These are phyloP conservation scores for Chondrus crispus DNA, from an alignment of 23 red algal species.

Conservation along the genomic window DNA sequence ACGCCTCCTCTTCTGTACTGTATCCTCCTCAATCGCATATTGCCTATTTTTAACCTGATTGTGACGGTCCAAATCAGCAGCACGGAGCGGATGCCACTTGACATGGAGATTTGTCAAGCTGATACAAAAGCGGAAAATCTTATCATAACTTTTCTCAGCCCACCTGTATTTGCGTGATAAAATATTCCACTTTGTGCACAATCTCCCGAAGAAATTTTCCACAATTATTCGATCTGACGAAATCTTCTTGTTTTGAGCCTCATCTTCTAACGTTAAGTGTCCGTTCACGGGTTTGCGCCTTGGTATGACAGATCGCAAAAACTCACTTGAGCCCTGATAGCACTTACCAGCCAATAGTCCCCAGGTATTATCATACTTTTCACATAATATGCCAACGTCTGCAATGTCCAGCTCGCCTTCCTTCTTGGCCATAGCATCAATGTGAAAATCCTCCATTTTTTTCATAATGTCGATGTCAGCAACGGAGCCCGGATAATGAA, in stretches of 20 bases:
- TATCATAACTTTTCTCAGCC: not conserved
- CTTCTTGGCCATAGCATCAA: too few species aligned
- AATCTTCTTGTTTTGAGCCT: not conserved
- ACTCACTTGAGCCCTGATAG: not conserved
- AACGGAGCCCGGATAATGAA: not conserved
- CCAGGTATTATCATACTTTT: not conserved
- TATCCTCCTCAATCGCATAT: too few species aligned
- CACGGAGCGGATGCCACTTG: not conserved
- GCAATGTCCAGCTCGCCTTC: not conserved
- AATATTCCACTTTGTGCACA: not conserved
- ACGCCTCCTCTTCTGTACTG: too few species aligned
- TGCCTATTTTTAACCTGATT: too few species aligned
- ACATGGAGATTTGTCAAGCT: not conserved
- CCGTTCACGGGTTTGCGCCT: not conserved
- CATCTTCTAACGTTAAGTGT: not conserved
- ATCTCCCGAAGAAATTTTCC: not conserved
- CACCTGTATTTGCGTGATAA: not conserved
- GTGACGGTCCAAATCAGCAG: not conserved
- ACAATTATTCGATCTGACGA: conserved; percentile 25
- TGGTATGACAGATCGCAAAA: not conserved
- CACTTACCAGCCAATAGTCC: not conserved
- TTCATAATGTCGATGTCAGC: not conserved
- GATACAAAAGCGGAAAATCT: not conserved
- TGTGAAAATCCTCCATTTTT: not conserved
- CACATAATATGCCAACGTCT: not conserved